Base-by-base conservation (phyloP, 495 filamentous ascomycete species). In the Aspergillus wentii region DNA sequence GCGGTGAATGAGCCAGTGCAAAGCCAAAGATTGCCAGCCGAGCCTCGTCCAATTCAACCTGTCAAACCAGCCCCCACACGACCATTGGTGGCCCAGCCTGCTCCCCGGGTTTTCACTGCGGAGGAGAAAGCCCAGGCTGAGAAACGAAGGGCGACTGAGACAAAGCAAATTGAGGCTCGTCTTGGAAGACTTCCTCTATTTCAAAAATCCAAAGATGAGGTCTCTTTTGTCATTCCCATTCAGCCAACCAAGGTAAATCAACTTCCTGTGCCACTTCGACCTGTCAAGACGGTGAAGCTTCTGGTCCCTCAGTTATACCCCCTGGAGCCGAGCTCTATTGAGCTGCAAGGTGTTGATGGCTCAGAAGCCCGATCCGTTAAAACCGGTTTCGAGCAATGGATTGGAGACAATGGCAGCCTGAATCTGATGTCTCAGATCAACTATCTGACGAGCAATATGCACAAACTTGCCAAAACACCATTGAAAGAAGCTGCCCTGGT, bases 351-450 rank as follows among this genome's bases (percentile, higher is more conserved):
- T 30, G 72, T 83, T 9, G 72, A 75, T 6, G 62, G 70, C n/a
- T 64, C 69, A 23, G 79, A 80, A 27, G 82, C 78, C 1, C 69
- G 66, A 38, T 62, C 66, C 3, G 66, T 88, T 10, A 79, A 90
- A 52, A 62, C 64, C 38, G 72, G 79, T 3, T 95, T 95, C 45
- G 56, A 66, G 9, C 48, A 73, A 33, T 83, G 74, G 61, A 59
- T 79, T 7, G 52, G 50, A 17, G 64, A 80, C 17, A 72, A 77
- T 50, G 66, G 64, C 21, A 68, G 83, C 31, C 62, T 80, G 60
- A 79, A 75, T 8, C 47, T 95, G 46, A 82, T 85, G 56, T 83
- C 75, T 25, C 82, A 85, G 35, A 50, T 94, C 46, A 94, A 94
- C 51, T 86, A 83, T 40, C 59, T 95, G 29, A 70, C 78, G 1